A percentile compares a stretch with the other conserved stretches of the same genome.
Conservation (phyloP, 306 rosid species). For the Quercus alba region DNA sequence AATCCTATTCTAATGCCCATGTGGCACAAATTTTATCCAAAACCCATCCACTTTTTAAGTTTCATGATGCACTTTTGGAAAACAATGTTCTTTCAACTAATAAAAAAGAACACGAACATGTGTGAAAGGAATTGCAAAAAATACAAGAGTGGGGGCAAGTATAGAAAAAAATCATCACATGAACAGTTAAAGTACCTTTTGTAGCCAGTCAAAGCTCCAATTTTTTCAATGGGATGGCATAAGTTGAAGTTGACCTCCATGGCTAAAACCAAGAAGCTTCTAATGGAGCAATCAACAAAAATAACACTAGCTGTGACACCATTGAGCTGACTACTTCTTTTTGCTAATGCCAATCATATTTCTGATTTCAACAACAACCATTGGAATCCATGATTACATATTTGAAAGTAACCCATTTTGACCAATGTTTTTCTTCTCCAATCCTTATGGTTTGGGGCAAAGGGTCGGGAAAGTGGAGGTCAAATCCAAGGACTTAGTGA, state of each 20-base stretch:
- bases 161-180: background rate
- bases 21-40: background rate
- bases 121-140: background rate
- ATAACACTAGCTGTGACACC: constrained; percentile 6
- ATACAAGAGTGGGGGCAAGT: background rate
- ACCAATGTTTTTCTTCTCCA: constrained; percentile 26
- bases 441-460: constrained; percentile 33
- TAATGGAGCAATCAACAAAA: constrained; percentile 11
- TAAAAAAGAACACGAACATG: background rate
- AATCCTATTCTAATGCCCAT: background rate
- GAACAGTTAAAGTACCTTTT: background rate
- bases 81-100: background rate
- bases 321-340: background rate
- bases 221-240: background rate
- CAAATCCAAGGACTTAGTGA: constrained; percentile 9
- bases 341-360: background rate
- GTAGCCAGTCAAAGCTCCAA: background rate
- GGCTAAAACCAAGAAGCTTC: constrained; percentile 19
- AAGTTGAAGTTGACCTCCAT: background rate
- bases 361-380: constrained; percentile 31
- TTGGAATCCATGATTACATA: constrained; percentile 28
- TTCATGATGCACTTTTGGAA: background rate
- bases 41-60: background rate
- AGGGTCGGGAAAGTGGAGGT: constrained; percentile 12
- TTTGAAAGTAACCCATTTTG: constrained; percentile 19